Conservation (phyloP, 176 grass and related monocot genomes). For the Cenchrus purpureus region DNA sequence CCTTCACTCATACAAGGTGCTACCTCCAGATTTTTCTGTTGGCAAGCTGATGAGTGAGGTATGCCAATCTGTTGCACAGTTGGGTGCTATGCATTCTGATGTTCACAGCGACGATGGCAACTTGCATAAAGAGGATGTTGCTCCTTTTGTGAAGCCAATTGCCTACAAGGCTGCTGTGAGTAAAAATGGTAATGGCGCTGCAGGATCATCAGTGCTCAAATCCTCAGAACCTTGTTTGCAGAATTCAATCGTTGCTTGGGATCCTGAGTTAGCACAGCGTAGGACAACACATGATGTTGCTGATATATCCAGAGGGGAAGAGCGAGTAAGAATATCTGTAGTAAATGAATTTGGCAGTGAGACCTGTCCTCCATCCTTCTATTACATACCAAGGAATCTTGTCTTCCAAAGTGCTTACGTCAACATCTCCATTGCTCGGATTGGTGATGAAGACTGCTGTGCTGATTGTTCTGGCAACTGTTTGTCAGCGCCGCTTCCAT, state of each 20-base stretch:
- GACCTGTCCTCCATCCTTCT: conserved; percentile 58
- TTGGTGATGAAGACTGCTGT: conserved; percentile 75
- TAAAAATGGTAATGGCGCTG: conserved; percentile 24
- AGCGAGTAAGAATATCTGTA: conserved; percentile 63
- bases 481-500: conserved; percentile 61
- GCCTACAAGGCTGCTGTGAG: conserved; percentile 16
- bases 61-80: conserved; percentile 59
- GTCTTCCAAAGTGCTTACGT: conserved; percentile 64
- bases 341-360: conserved; percentile 66
- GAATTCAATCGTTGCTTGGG: conserved; percentile 41
- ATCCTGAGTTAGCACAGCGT: conserved; percentile 45
- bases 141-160: conserved; percentile 38
- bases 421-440: conserved; percentile 68
- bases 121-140: conserved; percentile 20
- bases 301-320: conserved; percentile 79
- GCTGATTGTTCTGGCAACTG: conserved; percentile 73
- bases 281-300: conserved; percentile 59
- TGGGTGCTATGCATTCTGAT: conserved; percentile 27
- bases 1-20: conserved; percentile 57
- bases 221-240: neutral
- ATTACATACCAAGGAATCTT: conserved; percentile 66
- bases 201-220: conserved; percentile 22
- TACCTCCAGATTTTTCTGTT: conserved; percentile 68
- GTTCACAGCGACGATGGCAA: neutral
- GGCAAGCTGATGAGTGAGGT: conserved; percentile 69